phyloP scores from a whole-genome alignment of 768 basidiomycete genomes.

The Amanita pallidorosea region DNA sequence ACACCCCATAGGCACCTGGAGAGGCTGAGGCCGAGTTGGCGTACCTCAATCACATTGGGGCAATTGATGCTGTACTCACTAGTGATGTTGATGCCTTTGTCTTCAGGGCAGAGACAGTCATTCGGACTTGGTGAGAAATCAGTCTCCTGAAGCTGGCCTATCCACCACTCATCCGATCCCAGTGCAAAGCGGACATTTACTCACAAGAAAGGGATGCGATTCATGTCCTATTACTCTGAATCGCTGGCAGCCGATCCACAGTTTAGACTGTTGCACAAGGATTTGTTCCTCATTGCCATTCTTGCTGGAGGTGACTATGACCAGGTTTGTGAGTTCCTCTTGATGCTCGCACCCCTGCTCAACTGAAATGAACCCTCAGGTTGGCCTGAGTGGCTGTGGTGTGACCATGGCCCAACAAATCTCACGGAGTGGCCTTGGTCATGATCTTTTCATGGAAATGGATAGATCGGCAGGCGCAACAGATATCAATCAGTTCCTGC shows the following conservation, averaged over 20 bases:
- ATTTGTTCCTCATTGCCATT: neutral
- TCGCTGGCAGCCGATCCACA: neutral
- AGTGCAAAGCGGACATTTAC: neutral
- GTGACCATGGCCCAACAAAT: neutral
- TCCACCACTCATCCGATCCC: neutral
- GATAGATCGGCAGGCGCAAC: neutral
- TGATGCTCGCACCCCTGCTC: neutral
- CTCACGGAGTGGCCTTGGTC: neutral
- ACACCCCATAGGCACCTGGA: too few species aligned
- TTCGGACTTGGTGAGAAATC: neutral
- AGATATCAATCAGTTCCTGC: neutral
- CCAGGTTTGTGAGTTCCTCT: neutral
- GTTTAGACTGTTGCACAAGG: neutral
- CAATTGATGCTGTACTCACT: neutral
- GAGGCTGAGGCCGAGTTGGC: neutral
- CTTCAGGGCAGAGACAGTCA: neutral
- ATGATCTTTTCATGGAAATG: neutral
- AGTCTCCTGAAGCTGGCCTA: neutral
- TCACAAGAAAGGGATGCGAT: too few species aligned
- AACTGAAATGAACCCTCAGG: neutral
- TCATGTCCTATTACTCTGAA: too few species aligned
- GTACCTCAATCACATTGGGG: neutral
- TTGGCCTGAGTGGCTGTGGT: neutral
- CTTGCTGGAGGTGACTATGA: conserved; percentile 1
- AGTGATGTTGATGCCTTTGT: neutral